Base-by-base conservation (phyloP, 805 yeast genomes). In the Pichia paraexigua region DNA sequence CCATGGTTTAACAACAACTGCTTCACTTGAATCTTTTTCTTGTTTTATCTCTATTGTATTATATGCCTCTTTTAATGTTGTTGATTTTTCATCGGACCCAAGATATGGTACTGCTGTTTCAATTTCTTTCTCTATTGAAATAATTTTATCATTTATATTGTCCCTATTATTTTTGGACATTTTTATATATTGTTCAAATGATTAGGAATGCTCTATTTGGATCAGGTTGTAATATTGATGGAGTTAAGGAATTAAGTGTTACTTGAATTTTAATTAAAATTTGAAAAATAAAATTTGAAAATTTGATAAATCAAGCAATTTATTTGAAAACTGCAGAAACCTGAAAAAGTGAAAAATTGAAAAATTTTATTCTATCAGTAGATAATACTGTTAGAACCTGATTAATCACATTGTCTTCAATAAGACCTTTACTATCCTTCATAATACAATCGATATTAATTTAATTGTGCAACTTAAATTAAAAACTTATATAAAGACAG, bases 41-140 rank as follows among this genome's bases (percentile, higher is more conserved):
- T 1, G 49, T 24, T 15, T 10, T 21, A 18, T 39, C 22, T 25
- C n/a, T 25, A 24, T 40, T 76, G 70, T 45, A 64, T 67, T 55
- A 50, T 24, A 48, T 8, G 64, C 62, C 15, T 60, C 58, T 51
- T 63, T 80, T 71, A 49, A 69, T 60, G 47, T 81, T 70, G 87
- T 73, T 1, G 85, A 77, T 60, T 82, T 80, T 60, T 86, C 94
- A 67, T 86, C 94, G 46, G 86, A 80, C 3, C 81, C 86, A 12
- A 86, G 68, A 62, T 73, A 85, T 20, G 84, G 81, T 35, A 72
- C 67, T 0, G 91, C 80, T 41, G 75, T 78, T 48, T 71, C 70
- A 0, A 50, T 50, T 11, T 50, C 53, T 15, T 32, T 32, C 22
- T 50, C 53, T 17, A 45, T n/a, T 11, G 27, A 20, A 2, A 46